Evolutionary conservation across 768 basidiomycete species (phyloP), one percentile per base, ranked within the genome.

Genomic region (Pleurotus djamor): DNA sequence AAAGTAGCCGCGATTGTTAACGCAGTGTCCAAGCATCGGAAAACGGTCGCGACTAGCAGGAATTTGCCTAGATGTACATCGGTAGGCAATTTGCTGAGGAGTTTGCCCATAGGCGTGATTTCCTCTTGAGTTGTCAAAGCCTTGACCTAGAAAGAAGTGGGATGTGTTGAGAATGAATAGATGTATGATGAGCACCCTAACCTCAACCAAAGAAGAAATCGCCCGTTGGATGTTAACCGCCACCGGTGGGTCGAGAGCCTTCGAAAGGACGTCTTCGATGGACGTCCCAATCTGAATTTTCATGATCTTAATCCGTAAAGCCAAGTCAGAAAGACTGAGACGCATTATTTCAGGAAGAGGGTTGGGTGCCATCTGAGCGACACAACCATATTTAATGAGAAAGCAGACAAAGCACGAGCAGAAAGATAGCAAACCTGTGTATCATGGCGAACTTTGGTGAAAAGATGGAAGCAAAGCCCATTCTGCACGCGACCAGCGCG

Each of bases 11-110:
- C 94, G 60, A 99, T 95, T 4, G 96, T 97, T 51, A 99, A 79
- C n/a, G 94, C 96, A 1, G 96, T 93, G 72, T 98, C 96, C 61
- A 98, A 75, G 69, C 96, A 98, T 48, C 86, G 84, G 70, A 98
- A 92, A 41, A 94, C 70, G 1, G 89, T 87, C 4, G 95, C 89
- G 28, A 87, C 84, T 44, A 98, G 78, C 13, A 98, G 78, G 69
- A 98, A 91, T 76, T 98, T 97, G 41, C 95, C 96, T 3, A 97
- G 83, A 69, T 98, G 94, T 13, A 98, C 96, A 68, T 99, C 96
- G 48, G 94, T 92, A 0, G 96, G 96, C 41, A 99, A 77, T 69
- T 92, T 91, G 76, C 92, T 94, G 43, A 99, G 79, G 21, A 96
- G 76, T 56, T 87, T 80, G 43, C 96, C 96, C 86, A 98, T 91